Base-by-base conservation (phyloP, 2,329 filamentous ascomycete species). In the Penicillium sp. region DNA sequence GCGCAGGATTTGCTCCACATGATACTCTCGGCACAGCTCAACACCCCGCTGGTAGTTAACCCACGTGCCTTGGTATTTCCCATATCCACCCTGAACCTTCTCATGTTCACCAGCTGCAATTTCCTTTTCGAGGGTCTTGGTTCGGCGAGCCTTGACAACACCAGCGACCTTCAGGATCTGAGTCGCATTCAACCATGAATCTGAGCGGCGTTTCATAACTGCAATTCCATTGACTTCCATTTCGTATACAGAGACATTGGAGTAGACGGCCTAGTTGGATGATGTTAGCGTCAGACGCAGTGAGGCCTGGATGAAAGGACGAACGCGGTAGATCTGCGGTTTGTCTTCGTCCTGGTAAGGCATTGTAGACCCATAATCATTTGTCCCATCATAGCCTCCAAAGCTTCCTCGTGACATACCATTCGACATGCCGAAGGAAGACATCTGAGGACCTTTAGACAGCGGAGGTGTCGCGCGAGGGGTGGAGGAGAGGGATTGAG, bases 31-130 rank as follows among this genome's bases (percentile, higher is more conserved):
- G 66, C 93, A 97, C 56, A 98, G 91, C 60, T 96, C 88, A 31
- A 94, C 78, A 1, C 91, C 93, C 46, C 91, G 82, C 34, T 91
- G 86, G 60, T 94, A 97, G 59, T 86, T 87, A 60, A 98, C 94
- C 93, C 93, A 98, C 2, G 93, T 98, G 39, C 93, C 93, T 72
- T 98, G 93, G 60, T 98, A 98, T 72, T 97, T 97, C 51, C 93
- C 93, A 60, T 98, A 98, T 4, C 93, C 93, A 21, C 93, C 93
- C 64, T 98, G 93, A 2, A 98, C 91, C 68, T 98, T 98, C 66
- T 98, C 93, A 66, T 98, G 91, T 61, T 95, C 87, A 58, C 93
- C 93, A 0, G 86, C 93, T 50, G 94, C 81, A 43, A 98, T 95
- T 67, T 98, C 93, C 69, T 97, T 97, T 65, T 98, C 93, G 36